phyloP scores from a whole-genome alignment of 2,329 filamentous ascomycete genomes.

The Cadophora sp. region DNA sequence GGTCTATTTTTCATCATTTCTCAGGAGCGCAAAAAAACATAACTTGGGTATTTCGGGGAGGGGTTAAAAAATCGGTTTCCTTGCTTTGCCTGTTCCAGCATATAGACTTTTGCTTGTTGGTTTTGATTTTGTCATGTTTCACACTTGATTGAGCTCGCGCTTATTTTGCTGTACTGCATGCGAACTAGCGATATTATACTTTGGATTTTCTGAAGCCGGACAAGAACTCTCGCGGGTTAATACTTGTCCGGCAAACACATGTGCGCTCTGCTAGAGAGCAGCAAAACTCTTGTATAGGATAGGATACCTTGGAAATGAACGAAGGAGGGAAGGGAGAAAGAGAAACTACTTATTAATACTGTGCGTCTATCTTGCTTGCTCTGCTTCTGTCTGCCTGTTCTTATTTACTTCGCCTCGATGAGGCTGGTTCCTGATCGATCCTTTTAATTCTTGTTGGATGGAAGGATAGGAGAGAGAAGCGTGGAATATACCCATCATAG shows the following conservation, averaged over 20 bases:
- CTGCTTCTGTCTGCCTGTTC: slow-evolving; percentile 5
- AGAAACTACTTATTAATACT: slow-evolving; percentile 6
- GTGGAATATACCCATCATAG: slow-evolving; percentile 32
- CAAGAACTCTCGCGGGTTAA: slow-evolving; percentile 31
- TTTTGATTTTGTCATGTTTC: slow-evolving; percentile 3
- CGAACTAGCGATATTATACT: slow-evolving; percentile 11
- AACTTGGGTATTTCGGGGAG: slow-evolving; percentile 1
- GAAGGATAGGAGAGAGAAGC: slow-evolving; percentile 13
- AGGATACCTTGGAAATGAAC: slow-evolving; percentile 20
- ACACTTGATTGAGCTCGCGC: slow-evolving; percentile 24
- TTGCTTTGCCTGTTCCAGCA: slow-evolving; percentile 24
- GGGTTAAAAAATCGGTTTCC: slow-evolving; percentile 17
- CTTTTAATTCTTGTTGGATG: slow-evolving; percentile 1
- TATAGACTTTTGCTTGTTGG: slow-evolving; percentile 35
- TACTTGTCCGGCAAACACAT: slow-evolving; percentile 1
- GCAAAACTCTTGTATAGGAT: slow-evolving; percentile 32
- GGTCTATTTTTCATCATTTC: slow-evolving; percentile 6
- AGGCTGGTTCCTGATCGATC: slow-evolving; percentile 30
- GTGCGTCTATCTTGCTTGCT: slow-evolving; percentile 16
- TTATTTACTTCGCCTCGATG: slow-evolving; percentile 13
- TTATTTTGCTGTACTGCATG: not conserved
- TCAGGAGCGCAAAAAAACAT: slow-evolving; percentile 24
- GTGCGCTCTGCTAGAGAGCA: not conserved
- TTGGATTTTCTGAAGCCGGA: slow-evolving; percentile 24
- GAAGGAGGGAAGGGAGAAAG: slow-evolving; percentile 17